Conservation (phyloP, 805 yeast genomes). For the Ogataea glucozyma region DNA sequence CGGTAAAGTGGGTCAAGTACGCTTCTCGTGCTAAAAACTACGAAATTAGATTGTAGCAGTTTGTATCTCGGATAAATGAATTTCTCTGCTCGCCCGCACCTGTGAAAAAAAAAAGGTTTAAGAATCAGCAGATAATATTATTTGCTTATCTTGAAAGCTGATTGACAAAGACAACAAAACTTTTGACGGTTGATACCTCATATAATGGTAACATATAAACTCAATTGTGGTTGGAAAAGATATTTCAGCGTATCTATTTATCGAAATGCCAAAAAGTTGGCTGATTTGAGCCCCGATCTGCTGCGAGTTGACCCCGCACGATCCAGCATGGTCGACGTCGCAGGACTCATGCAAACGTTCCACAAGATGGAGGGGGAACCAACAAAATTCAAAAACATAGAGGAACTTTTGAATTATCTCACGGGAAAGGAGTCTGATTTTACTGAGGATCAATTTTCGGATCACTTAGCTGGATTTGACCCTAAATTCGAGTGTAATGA, state of each 20-base stretch:
- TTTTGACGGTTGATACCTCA: background rate
- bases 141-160: no score
- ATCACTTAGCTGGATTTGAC: background rate
- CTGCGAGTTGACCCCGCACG: background rate
- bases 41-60: conserved; percentile 64
- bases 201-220: conserved; percentile 3
- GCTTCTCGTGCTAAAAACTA: conserved; percentile 74
- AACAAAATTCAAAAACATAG: background rate
- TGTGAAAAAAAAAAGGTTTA: background rate
- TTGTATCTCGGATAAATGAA: conserved; percentile 4
- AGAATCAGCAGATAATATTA: background rate
- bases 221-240: background rate
- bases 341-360: background rate
- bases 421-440: background rate
- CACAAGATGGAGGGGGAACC: background rate
- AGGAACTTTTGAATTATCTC: background rate
- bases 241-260: background rate
- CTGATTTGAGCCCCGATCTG: background rate
- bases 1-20: conserved; percentile 89
- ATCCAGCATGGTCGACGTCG: background rate
- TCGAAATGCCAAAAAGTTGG: background rate
- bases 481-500: background rate
- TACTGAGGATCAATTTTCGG: background rate
- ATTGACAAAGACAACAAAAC: no score
- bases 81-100: background rate